Evolutionary conservation across 257 asterid species (phyloP).

Genomic region (Scutellaria galericulata): DNA sequence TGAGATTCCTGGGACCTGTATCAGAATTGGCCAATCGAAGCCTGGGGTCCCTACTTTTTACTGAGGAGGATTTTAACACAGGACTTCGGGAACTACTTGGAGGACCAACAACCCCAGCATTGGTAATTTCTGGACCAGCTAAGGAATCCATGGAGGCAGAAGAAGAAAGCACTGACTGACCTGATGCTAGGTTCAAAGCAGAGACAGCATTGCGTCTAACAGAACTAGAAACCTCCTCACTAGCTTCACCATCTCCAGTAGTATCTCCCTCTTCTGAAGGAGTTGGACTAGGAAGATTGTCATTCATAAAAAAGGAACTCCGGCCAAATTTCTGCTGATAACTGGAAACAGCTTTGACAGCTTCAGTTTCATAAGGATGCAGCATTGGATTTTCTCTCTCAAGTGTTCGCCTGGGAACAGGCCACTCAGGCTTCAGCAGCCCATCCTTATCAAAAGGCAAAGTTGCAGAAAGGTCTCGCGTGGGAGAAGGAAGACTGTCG

Average conservation of each 20-base stretch:
- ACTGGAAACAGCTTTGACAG: conserved; percentile 88
- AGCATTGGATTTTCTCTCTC: conserved; percentile 46
- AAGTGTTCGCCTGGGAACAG: conserved; percentile 55
- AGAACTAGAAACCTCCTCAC: conserved; percentile 79
- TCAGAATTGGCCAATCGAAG: conserved; percentile 72
- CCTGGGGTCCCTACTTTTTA: conserved; percentile 92
- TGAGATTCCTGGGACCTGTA: conserved; percentile 41
- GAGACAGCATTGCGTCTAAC: conserved; percentile 37
- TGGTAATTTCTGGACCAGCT: conserved; percentile 47
- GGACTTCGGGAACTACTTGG: conserved; percentile 47
- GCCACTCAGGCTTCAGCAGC: conserved; percentile 76
- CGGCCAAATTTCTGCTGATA: conserved; percentile 92
- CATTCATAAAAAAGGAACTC: conserved; percentile 59
- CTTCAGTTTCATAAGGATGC: conserved; percentile 94
- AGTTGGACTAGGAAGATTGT: conserved; percentile 93
- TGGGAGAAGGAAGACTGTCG: conserved; percentile 97
- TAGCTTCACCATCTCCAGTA: conserved; percentile 61
- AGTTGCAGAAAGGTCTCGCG: conserved; percentile 62
- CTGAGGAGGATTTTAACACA: conserved; percentile 52
- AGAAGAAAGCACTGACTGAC: conserved; percentile 50
- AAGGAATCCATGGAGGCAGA: conserved; percentile 41
- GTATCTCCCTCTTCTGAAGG: conserved; percentile 85
- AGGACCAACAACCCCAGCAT: conserved; percentile 42
- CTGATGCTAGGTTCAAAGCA: conserved; percentile 38
- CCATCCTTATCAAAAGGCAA: conserved; percentile 64